Evolutionary conservation across 2,329 filamentous ascomycete genomes (phyloP).

Genomic region (Calonectria hongkongensis): DNA sequence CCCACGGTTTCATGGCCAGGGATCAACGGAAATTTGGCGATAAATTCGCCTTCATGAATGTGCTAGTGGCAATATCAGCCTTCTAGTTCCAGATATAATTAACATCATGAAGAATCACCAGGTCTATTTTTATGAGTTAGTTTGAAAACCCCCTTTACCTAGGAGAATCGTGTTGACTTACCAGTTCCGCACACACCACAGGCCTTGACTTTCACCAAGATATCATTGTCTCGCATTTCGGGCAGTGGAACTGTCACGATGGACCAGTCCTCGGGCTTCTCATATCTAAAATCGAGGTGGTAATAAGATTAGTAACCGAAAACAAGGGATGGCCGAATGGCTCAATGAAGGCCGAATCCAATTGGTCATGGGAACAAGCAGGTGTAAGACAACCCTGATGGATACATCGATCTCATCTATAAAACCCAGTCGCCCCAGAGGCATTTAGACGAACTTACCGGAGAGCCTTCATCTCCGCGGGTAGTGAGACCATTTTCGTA

Average conservation of each 20-base stretch:
- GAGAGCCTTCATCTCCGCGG: conserved; percentile 77
- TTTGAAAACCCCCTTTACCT: not conserved
- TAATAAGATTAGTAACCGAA: conserved; percentile 36
- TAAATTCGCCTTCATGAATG: conserved; percentile 82
- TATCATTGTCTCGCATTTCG: conserved; percentile 74
- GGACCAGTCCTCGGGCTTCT: conserved; percentile 76
- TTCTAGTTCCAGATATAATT: not conserved
- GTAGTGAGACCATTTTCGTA: conserved; percentile 62
- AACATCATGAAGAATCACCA: conserved; percentile 55
- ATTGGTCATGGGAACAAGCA: conserved; percentile 27
- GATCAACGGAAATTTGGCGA: conserved; percentile 78
- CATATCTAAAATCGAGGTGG: conserved; percentile 65
- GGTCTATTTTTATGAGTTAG: conserved; percentile 57
- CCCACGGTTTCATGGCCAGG: conserved; percentile 82
- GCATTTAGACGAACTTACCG: conserved; percentile 64
- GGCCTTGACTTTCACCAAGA: conserved; percentile 80
- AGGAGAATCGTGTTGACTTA: conserved; percentile 55
- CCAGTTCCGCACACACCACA: conserved; percentile 78
- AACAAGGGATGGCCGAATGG: conserved; percentile 9
- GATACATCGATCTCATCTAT: conserved; percentile 34
- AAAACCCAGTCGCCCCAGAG: conserved; percentile 28
- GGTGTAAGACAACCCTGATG: conserved; percentile 48
- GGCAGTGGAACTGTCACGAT: conserved; percentile 79
- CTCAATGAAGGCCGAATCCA: conserved; percentile 23
- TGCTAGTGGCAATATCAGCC: conserved; percentile 59